Base-by-base conservation (phyloP, 169 alveolate species). In the Eimeria praecox region DNA sequence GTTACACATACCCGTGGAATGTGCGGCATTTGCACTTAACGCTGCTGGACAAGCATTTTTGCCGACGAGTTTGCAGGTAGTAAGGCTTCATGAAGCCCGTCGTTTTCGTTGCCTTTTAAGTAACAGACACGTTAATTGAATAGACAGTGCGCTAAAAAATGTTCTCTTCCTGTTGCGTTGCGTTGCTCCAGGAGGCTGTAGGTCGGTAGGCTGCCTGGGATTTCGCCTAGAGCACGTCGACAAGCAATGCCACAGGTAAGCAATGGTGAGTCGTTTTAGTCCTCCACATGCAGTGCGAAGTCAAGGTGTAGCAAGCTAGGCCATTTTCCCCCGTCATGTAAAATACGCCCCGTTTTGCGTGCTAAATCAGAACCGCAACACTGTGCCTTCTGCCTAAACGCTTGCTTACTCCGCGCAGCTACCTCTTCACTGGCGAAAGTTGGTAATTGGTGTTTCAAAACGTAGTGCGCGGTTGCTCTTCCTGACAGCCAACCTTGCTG, bases 161-260 rank as follows among this genome's bases (percentile, higher is more conserved):
- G 24, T 22, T 20, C 62, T 46, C 20, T 40, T 44, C 22, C 62
- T 40, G 64, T 42, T 77, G 87, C 27, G 64, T 77, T 77, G 59
- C 87, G 54, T 46, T 77, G 59, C 38, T 40, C 18, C 87, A 77
- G 87, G 87, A 14, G 22, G 87, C 87, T 42, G 87, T 77, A 46
- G 44, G 87, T 77, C 87, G 87, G 87, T 77, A 46, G 64, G 87
- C 44, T 35, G 2, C 42, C 14, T 42, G 35, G 10, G 59, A 12
- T 49, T 27, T 49, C 14, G n/a, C 80, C n/a, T 12, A 69, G 80
- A 24, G 27, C 80, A 14, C 24, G 80, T 49, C n/a, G 46, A 30
- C 49, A 33, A 69, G 2, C 49, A 27, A 30, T 30, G 16, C 20
- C n/a, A 30, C 78, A n/a, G 24, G 0, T 9, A 12, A 2, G 80